Conservation (phyloP, 1,284 basidiomycete species). For the Rhodotorula sp. region DNA sequence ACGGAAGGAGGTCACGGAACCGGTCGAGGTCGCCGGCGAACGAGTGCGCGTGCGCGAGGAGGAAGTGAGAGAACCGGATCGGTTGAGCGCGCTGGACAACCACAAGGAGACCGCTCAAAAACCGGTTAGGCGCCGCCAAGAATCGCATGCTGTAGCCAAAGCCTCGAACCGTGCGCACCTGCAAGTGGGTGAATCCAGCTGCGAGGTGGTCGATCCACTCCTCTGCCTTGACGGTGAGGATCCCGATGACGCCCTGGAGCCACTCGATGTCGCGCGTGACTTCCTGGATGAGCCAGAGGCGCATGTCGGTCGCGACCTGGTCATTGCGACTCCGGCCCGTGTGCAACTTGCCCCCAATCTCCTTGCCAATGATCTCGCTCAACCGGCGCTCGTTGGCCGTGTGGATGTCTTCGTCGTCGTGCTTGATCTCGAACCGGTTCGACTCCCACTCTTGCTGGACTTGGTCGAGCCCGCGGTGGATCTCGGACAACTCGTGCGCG, state of each 20-base stretch:
- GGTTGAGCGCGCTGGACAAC: conserved; percentile 80
- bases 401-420: conserved; percentile 96
- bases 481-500: conserved; percentile 49
- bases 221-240: conserved; percentile 86
- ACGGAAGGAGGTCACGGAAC: conserved; percentile 70
- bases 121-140: no score
- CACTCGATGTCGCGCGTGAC: conserved; percentile 68
- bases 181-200: conserved; percentile 95
- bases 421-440: conserved; percentile 68
- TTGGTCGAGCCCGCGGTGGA: conserved; percentile 70
- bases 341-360: conserved; percentile 85
- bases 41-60: conserved; percentile 91
- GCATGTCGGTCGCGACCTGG: conserved; percentile 97
- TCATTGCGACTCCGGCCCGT: conserved; percentile 96
- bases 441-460: conserved; percentile 84
- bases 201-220: conserved; percentile 86
- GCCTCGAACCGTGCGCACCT: conserved; percentile 57
- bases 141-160: no score
- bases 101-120: not conserved
- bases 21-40: conserved; percentile 85
- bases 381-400: conserved; percentile 97
- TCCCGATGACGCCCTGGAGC: conserved; percentile 74
- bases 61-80: conserved; percentile 95
- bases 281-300: conserved; percentile 87
- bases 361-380: conserved; percentile 83